Conservation (phyloP, 2,329 filamentous ascomycete genomes). For the Lasiodiplodia sp. region DNA sequence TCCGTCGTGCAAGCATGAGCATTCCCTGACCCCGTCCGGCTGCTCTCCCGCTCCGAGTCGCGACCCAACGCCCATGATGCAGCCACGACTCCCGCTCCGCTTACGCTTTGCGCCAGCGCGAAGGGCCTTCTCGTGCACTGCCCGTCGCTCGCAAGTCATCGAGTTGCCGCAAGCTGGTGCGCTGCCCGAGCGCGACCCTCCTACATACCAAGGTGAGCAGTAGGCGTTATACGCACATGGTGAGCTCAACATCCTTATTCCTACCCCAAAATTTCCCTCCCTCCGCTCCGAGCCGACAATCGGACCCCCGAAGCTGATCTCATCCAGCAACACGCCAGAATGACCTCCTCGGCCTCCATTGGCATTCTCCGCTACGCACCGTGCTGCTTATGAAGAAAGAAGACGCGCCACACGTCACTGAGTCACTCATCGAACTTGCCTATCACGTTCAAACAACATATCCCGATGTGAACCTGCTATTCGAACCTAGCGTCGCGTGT, state of each 20-base stretch:
- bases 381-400: conserved; percentile 74
- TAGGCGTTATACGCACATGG: conserved; percentile 17
- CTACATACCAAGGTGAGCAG: conserved; percentile 39
- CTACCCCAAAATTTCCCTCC: neutral
- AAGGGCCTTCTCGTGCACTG: conserved; percentile 40
- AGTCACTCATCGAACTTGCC: conserved; percentile 65
- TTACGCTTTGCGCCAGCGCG: neutral
- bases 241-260: conserved; percentile 19
- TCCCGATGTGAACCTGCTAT: conserved; percentile 78
- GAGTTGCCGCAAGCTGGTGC: conserved; percentile 36
- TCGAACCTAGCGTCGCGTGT: conserved; percentile 78
- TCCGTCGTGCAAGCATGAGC: neutral
- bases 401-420: conserved; percentile 61
- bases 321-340: conserved; percentile 61
- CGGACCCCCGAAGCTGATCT: neutral
- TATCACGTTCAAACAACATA: conserved; percentile 81
- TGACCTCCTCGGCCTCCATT: conserved; percentile 70
- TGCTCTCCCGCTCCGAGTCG: neutral
- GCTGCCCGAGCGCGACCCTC: conserved; percentile 44
- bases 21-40: neutral
- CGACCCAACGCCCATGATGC: neutral
- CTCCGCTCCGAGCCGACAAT: neutral
- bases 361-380: conserved; percentile 73
- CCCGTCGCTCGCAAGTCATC: conserved; percentile 35
- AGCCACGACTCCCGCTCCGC: conserved; percentile 10